Evolutionary conservation across 2,329 filamentous ascomycete genomes (phyloP).

Genomic region (Colletotrichum shisoi): DNA sequence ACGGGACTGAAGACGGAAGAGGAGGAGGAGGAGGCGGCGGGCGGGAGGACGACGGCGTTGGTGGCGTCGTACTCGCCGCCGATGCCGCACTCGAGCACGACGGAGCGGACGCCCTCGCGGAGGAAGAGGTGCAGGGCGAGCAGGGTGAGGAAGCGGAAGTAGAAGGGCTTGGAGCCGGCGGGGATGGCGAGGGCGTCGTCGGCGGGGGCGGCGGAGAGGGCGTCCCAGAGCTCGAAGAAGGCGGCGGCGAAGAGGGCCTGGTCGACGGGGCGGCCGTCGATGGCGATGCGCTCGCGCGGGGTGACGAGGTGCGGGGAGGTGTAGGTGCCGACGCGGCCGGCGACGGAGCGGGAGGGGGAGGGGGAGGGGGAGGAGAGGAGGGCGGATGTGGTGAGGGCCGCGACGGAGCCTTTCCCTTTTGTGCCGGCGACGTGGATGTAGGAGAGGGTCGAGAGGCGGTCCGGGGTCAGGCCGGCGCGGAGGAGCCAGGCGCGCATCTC

Average conservation of each 20-base stretch:
- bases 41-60: constrained; percentile 67
- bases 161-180: constrained; percentile 59
- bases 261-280: constrained; percentile 66
- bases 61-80: constrained; percentile 75
- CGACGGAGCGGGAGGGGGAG: not conserved
- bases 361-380: constrained; percentile 56
- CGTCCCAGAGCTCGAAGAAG: constrained; percentile 74
- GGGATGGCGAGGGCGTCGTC: constrained; percentile 43
- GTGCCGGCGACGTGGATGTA: constrained; percentile 73
- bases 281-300: constrained; percentile 72
- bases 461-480: constrained; percentile 72
- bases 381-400: constrained; percentile 72
- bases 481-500: constrained; percentile 82
- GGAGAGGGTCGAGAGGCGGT: constrained; percentile 52
- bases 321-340: constrained; percentile 72
- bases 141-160: constrained; percentile 70
- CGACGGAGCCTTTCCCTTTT: constrained; percentile 77
- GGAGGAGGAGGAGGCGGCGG: constrained; percentile 60
- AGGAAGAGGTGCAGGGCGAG: constrained; percentile 73
- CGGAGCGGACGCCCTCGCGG: constrained; percentile 66
- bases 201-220: constrained; percentile 52
- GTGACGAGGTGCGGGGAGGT: constrained; percentile 76
- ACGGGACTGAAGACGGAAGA: constrained; percentile 67
- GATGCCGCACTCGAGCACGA: constrained; percentile 72
- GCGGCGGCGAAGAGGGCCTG: constrained; percentile 68